These are phyloP conservation scores for Cyberlindnera sargentensis DNA, from an alignment of 805 yeast species.

Conservation along the genomic window DNA sequence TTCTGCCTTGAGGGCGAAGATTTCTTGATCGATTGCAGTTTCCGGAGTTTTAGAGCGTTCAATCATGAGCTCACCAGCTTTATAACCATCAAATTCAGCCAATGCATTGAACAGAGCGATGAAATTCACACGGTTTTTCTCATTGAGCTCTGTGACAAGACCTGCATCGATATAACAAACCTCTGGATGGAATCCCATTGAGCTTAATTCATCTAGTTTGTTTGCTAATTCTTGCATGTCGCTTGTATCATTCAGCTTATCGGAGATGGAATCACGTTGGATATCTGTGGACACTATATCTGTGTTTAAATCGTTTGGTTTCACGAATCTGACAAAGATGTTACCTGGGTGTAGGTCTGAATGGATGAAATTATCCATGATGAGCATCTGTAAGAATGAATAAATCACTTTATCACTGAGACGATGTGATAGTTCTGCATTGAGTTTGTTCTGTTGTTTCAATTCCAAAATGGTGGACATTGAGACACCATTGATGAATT, in stretches of 20 bases:
- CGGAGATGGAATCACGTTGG: conserved; percentile 20
- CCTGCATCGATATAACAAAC: conserved; percentile 92
- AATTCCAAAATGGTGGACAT: conserved; percentile 59
- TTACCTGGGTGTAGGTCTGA: conserved; percentile 98
- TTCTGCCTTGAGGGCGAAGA: conserved; percentile 84
- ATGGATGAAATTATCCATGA: conserved; percentile 89
- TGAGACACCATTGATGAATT: conserved; percentile 75
- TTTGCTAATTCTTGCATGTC: conserved; percentile 37
- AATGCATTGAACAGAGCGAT: conserved; percentile 83
- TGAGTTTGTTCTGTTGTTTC: conserved; percentile 29
- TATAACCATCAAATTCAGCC: conserved; percentile 88
- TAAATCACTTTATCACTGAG: conserved; percentile 80
- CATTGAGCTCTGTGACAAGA: conserved; percentile 81
- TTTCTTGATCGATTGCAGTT: conserved; percentile 75
- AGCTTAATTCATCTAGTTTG: conserved; percentile 38
- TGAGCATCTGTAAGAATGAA: conserved; percentile 87
- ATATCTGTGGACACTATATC: conserved; percentile 19
- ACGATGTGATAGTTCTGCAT: conserved; percentile 51
- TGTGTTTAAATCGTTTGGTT: conserved; percentile 30
- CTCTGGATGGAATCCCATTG: conserved; percentile 70
- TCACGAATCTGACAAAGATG: conserved; percentile 67
- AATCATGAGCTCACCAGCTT: conserved; percentile 92
- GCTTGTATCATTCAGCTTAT: conserved; percentile 11
- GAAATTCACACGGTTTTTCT: conserved; percentile 72
- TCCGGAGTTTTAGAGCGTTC: conserved; percentile 94